Conservation (phyloP, 1,139 yeast genomes). For the Yamadazyma mexicana region DNA sequence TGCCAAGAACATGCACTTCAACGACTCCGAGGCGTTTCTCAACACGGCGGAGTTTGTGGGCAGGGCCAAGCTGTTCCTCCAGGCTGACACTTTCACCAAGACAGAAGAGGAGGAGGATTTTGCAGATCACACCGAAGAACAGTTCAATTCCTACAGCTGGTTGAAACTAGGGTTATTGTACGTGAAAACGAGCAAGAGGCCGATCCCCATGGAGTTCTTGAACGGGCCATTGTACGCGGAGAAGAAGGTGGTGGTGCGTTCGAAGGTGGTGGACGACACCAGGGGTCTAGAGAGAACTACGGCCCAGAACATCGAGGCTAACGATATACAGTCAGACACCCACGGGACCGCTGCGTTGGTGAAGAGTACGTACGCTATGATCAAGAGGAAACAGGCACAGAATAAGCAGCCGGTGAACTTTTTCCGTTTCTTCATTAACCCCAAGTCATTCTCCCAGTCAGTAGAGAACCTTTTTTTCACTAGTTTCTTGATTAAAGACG, state of each 20-base stretch:
- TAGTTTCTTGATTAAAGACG: conserved; percentile 78
- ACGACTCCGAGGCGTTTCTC: conserved; percentile 50
- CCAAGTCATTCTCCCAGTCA: conserved; percentile 72
- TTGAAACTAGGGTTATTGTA: conserved; percentile 57
- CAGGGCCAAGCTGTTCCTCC: conserved; percentile 32
- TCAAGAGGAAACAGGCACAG: conserved; percentile 28
- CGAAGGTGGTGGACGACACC: conserved; percentile 45
- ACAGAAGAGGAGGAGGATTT: conserved; percentile 4
- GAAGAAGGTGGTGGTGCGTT: conserved; percentile 39
- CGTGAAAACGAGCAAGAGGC: conserved; percentile 45
- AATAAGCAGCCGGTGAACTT: conserved; percentile 47
- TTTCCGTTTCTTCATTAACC: conserved; percentile 70
- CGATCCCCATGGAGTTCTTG: conserved; percentile 59
- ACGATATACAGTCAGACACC: conserved; percentile 50
- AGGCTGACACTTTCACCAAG: conserved; percentile 1
- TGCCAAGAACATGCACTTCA: conserved; percentile 52
- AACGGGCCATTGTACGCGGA: conserved; percentile 75
- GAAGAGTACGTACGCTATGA: conserved; percentile 42
- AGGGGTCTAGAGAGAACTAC: conserved; percentile 40
- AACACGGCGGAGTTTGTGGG: conserved; percentile 47
- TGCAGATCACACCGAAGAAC: conserved; percentile 18
- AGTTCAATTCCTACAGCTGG: conserved; percentile 54
- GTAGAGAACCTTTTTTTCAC: conserved; percentile 82
- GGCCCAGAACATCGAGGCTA: conserved; percentile 54
- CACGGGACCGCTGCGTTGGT: conserved; percentile 65